phyloP scores from a whole-genome alignment of 345 rosid genomes.

The Eucalyptus caleyi region DNA sequence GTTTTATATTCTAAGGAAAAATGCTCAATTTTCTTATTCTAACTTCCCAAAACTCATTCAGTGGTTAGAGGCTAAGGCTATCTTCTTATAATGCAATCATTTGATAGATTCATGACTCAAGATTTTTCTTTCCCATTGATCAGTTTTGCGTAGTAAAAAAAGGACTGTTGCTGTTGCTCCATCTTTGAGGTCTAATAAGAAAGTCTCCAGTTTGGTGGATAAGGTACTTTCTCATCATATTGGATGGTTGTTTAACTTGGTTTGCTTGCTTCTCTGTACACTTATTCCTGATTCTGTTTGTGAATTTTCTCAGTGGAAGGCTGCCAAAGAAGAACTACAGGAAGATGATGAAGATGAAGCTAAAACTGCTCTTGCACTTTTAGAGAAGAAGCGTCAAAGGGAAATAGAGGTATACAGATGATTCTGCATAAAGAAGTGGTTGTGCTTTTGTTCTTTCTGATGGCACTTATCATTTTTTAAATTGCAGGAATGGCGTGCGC shows the following conservation, averaged over 20 bases:
- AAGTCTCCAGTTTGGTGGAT: constrained; percentile 91
- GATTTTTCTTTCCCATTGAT: neutral
- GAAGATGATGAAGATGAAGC: constrained; percentile 77
- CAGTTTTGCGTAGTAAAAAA: constrained; percentile 68
- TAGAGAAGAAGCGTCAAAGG: constrained; percentile 71
- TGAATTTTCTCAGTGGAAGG: constrained; percentile 63
- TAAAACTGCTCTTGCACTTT: constrained; percentile 39
- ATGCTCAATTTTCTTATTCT: neutral
- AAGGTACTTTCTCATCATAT: constrained; percentile 37
- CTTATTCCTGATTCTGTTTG: neutral
- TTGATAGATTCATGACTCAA: neutral
- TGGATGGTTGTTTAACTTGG: neutral
- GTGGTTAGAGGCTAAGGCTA: neutral
- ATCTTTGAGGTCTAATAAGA: constrained; percentile 80
- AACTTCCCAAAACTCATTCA: neutral
- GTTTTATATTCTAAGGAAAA: neutral
- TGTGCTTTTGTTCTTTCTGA: neutral
- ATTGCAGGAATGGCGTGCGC: constrained; percentile 71
- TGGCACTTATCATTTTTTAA: neutral
- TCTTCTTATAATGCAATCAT: neutral
- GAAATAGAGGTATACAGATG: constrained; percentile 54
- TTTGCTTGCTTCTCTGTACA: neutral
- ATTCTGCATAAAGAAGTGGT: neutral
- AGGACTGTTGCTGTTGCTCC: constrained; percentile 61
- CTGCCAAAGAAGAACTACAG: constrained; percentile 89